Evolutionary conservation across 331 rosid species (phyloP), one percentile per base, ranked within the genome.

Genomic region (Phaseolus coccineus): DNA sequence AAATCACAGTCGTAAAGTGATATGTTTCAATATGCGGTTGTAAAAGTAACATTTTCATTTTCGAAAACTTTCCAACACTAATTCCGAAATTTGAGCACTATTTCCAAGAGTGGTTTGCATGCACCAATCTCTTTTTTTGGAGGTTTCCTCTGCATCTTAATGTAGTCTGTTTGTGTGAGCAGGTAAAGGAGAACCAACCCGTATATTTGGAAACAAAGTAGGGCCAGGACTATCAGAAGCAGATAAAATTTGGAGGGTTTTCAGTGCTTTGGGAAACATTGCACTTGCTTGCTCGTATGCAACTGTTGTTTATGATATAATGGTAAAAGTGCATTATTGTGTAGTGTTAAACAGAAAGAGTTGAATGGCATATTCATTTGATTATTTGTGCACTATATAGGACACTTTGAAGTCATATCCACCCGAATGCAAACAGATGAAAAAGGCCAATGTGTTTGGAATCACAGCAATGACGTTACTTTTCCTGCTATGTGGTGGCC

Each of bases 281-380:
- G 95, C 97, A 19, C 86, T 90, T 86, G 91, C 97, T 66, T 84
- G 88, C 83, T 73, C 89, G 3, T 90, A 79, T 79, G 80, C 90
- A 13, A 77, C 76, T 4, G 76, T 90, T 74, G 59, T 88, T 4
- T 73, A 90, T 70, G 95, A 90, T 27, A 81, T 92, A 47, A 85
- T 89, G 74, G 94, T 88, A 71, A 57, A 24, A 74, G 2, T 24
- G 70, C 53, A 25, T 6, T 46, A 33, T 66, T 66, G 24, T 9
- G n/a, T 33, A 33, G 5, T n/a, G 4, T 11, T 40, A 37, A 40
- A 39, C 5, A 22, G 27, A 46, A 28, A n/a, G 59, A 33, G 52
- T 27, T 24, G 53, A 44, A 15, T 65, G 63, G 39, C 25, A 48
- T 37, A 46, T 44, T 64, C 19, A 46, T 35, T 63, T 61, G 15